Percentiles rank a stretch among this genome's conserved stretches.
Evolutionary conservation across 2,329 filamentous ascomycete genomes (phyloP).

Genomic region (Beauveria sp.): DNA sequence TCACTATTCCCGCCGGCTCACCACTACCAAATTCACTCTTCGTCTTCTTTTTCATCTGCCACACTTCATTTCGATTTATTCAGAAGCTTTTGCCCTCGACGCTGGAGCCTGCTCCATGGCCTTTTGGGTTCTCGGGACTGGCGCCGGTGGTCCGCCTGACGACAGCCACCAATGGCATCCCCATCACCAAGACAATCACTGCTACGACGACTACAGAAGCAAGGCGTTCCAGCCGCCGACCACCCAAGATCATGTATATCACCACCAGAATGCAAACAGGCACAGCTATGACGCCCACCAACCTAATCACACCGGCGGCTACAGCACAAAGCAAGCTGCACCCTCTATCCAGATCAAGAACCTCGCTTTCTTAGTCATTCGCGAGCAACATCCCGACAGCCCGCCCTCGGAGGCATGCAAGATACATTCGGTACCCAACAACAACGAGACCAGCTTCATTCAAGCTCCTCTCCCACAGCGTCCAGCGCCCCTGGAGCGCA

Average conservation of each 20-base stretch:
- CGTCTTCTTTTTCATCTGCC: too few species aligned
- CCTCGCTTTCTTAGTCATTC: constrained; percentile 31
- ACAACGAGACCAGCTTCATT: constrained; percentile 13
- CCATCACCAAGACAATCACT: not conserved
- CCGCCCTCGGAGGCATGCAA: not conserved
- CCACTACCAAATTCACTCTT: not conserved
- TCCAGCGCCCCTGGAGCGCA: constrained; percentile 36
- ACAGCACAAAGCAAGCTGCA: constrained; percentile 11
- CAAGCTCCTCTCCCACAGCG: constrained; percentile 1
- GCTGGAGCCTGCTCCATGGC: constrained; percentile 30
- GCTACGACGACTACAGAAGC: not conserved
- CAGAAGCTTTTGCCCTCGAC: constrained; percentile 1
- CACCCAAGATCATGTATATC: constrained; percentile 6
- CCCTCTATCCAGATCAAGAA: constrained; percentile 25
- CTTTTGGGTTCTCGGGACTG: constrained; percentile 31
- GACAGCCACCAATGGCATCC: not conserved
- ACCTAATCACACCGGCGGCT: constrained; percentile 8
- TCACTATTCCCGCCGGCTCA: not conserved
- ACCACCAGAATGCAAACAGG: constrained; percentile 11
- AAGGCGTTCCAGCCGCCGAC: not conserved
- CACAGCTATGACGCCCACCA: not conserved
- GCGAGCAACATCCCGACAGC: constrained; percentile 21
- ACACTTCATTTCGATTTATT: too few species aligned
- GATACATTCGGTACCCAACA: not conserved
- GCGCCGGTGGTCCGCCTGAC: constrained; percentile 12